phyloP scores from a whole-genome alignment of 2,329 filamentous ascomycete species.

The Botrytis elliptica region DNA sequence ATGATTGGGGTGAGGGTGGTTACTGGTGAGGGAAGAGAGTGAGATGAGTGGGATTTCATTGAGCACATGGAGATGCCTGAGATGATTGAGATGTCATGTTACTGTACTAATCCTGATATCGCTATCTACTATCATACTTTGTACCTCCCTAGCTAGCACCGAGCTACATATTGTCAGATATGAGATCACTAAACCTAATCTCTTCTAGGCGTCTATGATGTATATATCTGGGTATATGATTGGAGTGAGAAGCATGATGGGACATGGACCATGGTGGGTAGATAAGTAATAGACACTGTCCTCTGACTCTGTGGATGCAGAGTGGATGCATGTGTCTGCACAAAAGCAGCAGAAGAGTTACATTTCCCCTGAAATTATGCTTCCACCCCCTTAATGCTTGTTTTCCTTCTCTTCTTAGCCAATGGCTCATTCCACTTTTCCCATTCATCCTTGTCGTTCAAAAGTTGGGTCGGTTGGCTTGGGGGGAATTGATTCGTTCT shows the following conservation, averaged over 20 bases:
- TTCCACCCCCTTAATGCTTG: neutral
- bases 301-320: neutral
- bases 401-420: neutral
- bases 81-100: neutral
- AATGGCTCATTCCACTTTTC: neutral
- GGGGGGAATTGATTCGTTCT: neutral
- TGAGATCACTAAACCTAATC: constrained; percentile 1
- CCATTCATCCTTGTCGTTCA: neutral
- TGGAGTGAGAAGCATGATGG: neutral
- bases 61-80: neutral
- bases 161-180: neutral
- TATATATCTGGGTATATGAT: neutral
- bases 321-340: neutral
- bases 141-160: neutral
- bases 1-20: neutral
- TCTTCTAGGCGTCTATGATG: neutral
- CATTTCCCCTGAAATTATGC: constrained; percentile 13
- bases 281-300: neutral
- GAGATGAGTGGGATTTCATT: neutral
- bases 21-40: neutral
- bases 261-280: neutral
- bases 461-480: neutral
- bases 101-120: neutral
- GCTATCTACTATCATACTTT: neutral
- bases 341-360: neutral